Evolutionary conservation across 2,329 filamentous ascomycete species (phyloP), one percentile per base, ranked within the genome.

Genomic region (Aspergillus ruber): DNA sequence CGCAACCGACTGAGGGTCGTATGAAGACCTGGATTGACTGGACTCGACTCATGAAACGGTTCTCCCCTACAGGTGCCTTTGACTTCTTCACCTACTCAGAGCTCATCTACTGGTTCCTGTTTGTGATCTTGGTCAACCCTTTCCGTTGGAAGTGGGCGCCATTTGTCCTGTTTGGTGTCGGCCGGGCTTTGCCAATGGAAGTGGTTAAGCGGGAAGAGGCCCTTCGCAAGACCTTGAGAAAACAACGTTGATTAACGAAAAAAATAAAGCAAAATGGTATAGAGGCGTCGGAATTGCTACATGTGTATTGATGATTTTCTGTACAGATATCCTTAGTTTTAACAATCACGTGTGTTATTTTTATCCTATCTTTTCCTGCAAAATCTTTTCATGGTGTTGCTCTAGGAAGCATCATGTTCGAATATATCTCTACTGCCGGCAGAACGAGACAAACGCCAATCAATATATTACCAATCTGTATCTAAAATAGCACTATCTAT

Each of bases 61-160:
- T 76, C 9, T 82, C 85, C 2, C 88, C 88, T 0, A 87, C 82
- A 0, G 83, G 80, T 0, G 87, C 88, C 0, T 91, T 94, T 59
- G 88, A 94, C 63, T 94, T 94, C 71, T 93, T 94, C 64, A 94
- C 89, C 0, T 94, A 94, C 59, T 77, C 86, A 0, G 89, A 95
- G 67, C 71, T 94, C 44, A 62, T 93, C 4, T 94, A 87, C 74
- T 94, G 88, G 89, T 93, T 91, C 55, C 64, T 82, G 5, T 94
- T 93, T 60, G 85, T 85, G 48, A 82, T 91, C 38, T 71, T 78
- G 4, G 78, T 93, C 58, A 94, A 94, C 61, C 89, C 89, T 0
- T 94, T 94, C 67, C 74, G 88, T 7, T 94, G 88, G 88, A 94
- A 94, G 72, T 94, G 88, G 89, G 86, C 84, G 0, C 63, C 83